Evolutionary conservation across 1,284 basidiomycete species (phyloP).

Genomic region (Coniferiporia sulphurascens): DNA sequence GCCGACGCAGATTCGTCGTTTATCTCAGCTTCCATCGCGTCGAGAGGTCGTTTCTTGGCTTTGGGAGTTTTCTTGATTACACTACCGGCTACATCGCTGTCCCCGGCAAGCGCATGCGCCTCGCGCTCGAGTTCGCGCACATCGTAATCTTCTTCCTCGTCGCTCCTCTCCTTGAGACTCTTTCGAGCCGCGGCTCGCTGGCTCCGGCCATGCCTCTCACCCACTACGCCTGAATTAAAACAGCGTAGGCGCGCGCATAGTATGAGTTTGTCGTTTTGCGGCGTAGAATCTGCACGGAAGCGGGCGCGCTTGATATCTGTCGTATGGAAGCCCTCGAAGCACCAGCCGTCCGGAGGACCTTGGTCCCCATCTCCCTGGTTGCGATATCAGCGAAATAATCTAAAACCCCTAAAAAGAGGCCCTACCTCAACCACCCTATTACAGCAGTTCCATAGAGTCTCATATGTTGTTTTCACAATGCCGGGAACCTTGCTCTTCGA

Average conservation of each 20-base stretch:
- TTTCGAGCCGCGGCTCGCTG: slow-evolving; percentile 15
- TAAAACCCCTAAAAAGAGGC: background rate
- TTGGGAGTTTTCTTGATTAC: slow-evolving; percentile 2
- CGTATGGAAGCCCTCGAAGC: slow-evolving; percentile 75
- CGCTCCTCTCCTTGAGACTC: slow-evolving; percentile 13
- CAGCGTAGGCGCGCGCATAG: slow-evolving; percentile 42
- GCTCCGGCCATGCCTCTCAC: slow-evolving; percentile 6
- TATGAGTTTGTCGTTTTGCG: slow-evolving; percentile 58
- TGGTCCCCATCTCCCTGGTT: slow-evolving; percentile 59
- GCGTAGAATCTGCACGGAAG: slow-evolving; percentile 69
- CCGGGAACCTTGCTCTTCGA: slow-evolving; percentile 22
- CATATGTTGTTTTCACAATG: slow-evolving; percentile 33
- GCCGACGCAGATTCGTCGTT: background rate
- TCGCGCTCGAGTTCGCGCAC: slow-evolving; percentile 16
- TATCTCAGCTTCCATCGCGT: slow-evolving; percentile 5
- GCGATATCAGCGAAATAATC: background rate
- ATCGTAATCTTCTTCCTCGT: slow-evolving; percentile 16
- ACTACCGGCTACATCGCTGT: slow-evolving; percentile 2
- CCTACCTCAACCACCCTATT: slow-evolving; percentile 49
- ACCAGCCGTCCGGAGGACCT: slow-evolving; percentile 79
- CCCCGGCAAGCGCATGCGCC: slow-evolving; percentile 6
- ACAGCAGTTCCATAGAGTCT: slow-evolving; percentile 67
- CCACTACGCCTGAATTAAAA: background rate
- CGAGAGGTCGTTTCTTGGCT: slow-evolving; percentile 4
- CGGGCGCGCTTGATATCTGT: slow-evolving; percentile 68